Conservation (phyloP, 768 basidiomycete species). For the Agaricus subrufescens region DNA sequence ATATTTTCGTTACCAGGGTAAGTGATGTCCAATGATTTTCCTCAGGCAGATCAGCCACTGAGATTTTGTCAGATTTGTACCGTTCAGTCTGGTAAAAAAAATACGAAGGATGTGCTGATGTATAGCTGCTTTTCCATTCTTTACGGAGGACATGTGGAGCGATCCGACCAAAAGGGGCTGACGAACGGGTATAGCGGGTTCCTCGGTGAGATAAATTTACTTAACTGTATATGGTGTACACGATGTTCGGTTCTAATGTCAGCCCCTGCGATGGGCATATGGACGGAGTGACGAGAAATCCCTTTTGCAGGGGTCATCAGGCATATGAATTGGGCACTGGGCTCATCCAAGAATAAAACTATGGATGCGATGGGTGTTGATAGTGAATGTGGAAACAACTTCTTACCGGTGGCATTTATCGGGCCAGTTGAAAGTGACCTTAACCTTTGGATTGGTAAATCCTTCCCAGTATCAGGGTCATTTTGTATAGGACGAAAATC, state of each 20-base stretch:
- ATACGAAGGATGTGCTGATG: too few species aligned
- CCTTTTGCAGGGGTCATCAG: too few species aligned
- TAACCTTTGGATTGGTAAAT: neutral
- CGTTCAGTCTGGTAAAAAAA: neutral
- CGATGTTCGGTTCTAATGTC: neutral
- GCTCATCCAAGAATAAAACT: too few species aligned
- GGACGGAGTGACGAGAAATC: neutral
- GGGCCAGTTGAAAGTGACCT: too few species aligned
- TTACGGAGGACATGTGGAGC: neutral
- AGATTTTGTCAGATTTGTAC: neutral
- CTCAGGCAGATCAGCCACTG: neutral
- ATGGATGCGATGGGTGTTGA: too few species aligned
- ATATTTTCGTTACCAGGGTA: conserved; percentile 1
- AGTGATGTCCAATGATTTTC: conserved; percentile 7
- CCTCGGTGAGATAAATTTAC: neutral
- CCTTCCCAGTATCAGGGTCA: conserved; percentile 4
- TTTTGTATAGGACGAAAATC: conserved; percentile 6
- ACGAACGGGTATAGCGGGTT: neutral
- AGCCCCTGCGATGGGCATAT: neutral
- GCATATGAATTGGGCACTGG: too few species aligned
- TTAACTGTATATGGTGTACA: neutral
- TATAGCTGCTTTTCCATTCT: neutral
- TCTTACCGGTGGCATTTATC: too few species aligned
- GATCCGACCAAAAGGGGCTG: neutral
- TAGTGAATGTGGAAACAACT: too few species aligned